phyloP scores from a whole-genome alignment of 371 early-diverging fungal genomes.

The Entomophthora muscae region DNA sequence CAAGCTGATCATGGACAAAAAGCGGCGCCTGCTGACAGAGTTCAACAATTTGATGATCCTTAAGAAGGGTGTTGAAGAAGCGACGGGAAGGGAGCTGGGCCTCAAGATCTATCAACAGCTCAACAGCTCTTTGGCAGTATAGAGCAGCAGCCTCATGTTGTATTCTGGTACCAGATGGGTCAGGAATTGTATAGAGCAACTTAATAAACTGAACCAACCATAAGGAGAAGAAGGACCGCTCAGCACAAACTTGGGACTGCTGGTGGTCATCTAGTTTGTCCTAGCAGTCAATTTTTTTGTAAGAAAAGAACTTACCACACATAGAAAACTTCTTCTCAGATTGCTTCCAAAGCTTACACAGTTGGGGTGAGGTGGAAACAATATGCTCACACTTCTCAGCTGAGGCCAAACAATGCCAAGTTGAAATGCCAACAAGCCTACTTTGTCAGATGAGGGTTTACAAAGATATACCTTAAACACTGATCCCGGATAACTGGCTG shows the following conservation, averaged over 20 bases:
- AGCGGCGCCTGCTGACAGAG: slow-evolving; percentile 34
- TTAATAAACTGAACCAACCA: neutral
- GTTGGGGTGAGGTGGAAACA: neutral
- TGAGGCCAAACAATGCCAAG: neutral
- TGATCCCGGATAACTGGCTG: neutral
- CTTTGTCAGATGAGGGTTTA: slow-evolving; percentile 27
- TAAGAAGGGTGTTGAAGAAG: slow-evolving; percentile 57
- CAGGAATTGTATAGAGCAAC: neutral
- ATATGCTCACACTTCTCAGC: neutral
- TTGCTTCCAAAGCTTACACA: neutral
- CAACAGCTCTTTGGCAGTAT: slow-evolving; percentile 52
- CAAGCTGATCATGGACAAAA: neutral
- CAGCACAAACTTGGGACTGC: neutral
- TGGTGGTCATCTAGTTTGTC: neutral
- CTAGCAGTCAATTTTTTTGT: neutral
- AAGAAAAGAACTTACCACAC: slow-evolving; percentile 13
- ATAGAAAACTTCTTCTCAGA: neutral
- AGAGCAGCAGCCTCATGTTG: slow-evolving; percentile 15
- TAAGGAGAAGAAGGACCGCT: neutral
- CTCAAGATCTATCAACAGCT: slow-evolving; percentile 67
- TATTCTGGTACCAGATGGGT: neutral
- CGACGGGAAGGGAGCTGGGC: slow-evolving; percentile 83
- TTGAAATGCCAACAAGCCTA: slow-evolving; percentile 19
- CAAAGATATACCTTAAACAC: slow-evolving; percentile 18
- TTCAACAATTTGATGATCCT: slow-evolving; percentile 58